Conservation (phyloP, 2,329 filamentous ascomycete species). For the Cephalotrichum gorgonifer region DNA sequence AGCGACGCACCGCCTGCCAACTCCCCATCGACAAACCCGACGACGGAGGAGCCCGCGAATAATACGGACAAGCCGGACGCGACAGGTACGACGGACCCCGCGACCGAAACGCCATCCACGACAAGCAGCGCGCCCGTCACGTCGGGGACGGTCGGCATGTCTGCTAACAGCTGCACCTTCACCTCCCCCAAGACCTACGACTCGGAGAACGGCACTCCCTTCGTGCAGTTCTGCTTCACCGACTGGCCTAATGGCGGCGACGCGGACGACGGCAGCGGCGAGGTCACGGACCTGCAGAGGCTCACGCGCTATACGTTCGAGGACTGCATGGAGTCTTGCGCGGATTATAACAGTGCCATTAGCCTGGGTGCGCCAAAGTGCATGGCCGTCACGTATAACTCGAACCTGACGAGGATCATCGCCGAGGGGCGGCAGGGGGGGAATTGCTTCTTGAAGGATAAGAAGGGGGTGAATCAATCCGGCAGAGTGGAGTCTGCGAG, state of each 20-base stretch:
- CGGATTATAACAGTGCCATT: conserved; percentile 7
- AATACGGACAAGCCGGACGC: neutral
- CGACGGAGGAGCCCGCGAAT: neutral
- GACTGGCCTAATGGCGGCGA: conserved; percentile 9
- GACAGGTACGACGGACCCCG: neutral
- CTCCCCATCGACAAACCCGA: neutral
- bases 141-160: conserved; percentile 7
- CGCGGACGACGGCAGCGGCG: conserved; percentile 7
- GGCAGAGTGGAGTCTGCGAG: conserved; percentile 4
- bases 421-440: conserved; percentile 6
- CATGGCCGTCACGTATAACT: conserved; percentile 11
- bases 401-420: conserved; percentile 10
- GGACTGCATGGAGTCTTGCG: conserved; percentile 11
- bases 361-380: conserved; percentile 3
- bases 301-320: conserved; percentile 11
- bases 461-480: conserved; percentile 9
- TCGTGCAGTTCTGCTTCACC: conserved; percentile 12
- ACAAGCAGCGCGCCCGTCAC: conserved; percentile 4
- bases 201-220: conserved; percentile 3
- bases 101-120: neutral
- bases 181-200: conserved; percentile 7
- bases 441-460: conserved; percentile 12
- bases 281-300: conserved; percentile 8
- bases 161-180: conserved; percentile 9
- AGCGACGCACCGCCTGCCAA: neutral